Conservation (phyloP, 768 basidiomycete genomes). For the Dentipellis sp. region DNA sequence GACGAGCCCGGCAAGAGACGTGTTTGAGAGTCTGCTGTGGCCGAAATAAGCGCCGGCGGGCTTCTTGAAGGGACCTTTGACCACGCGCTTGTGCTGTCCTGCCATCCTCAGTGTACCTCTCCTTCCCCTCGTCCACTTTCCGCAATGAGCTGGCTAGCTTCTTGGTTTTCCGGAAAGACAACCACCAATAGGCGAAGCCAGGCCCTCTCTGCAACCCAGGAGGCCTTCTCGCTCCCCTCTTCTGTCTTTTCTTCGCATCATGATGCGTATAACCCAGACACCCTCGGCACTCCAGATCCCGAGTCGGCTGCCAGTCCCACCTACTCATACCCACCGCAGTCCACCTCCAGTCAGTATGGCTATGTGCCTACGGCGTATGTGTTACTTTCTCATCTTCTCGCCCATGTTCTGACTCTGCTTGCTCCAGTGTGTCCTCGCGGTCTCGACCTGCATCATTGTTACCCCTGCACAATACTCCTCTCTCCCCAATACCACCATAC, state of each 20-base stretch:
- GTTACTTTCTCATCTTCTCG: slow-evolving; percentile 4
- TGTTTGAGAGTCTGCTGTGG: not conserved
- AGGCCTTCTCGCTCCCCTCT: slow-evolving; percentile 83
- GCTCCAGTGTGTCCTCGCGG: slow-evolving; percentile 31
- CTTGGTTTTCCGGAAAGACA: slow-evolving; percentile 47
- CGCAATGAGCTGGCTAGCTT: slow-evolving; percentile 65
- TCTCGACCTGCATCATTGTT: slow-evolving; percentile 46
- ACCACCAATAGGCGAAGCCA: slow-evolving; percentile 38
- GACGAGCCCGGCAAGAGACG: not conserved
- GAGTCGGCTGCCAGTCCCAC: slow-evolving; percentile 37
- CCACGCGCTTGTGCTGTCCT: not conserved
- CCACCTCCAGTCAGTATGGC: slow-evolving; percentile 42
- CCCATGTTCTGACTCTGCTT: slow-evolving; percentile 1
- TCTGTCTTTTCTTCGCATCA: slow-evolving; percentile 45
- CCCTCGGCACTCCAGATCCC: slow-evolving; percentile 39
- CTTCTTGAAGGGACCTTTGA: not conserved
- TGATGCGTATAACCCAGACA: slow-evolving; percentile 50
- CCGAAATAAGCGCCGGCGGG: not conserved
- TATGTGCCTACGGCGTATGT: slow-evolving; percentile 49
- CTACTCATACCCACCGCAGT: slow-evolving; percentile 76
- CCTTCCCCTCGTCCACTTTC: slow-evolving; percentile 5
- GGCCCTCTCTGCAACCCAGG: slow-evolving; percentile 71
- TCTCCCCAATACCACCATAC: slow-evolving; percentile 37
- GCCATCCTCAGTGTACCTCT: not conserved
- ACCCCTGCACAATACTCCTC: slow-evolving; percentile 55